Base-by-base conservation (phyloP, 176 grass and related monocot genomes). In the Aegilops umbellulata region DNA sequence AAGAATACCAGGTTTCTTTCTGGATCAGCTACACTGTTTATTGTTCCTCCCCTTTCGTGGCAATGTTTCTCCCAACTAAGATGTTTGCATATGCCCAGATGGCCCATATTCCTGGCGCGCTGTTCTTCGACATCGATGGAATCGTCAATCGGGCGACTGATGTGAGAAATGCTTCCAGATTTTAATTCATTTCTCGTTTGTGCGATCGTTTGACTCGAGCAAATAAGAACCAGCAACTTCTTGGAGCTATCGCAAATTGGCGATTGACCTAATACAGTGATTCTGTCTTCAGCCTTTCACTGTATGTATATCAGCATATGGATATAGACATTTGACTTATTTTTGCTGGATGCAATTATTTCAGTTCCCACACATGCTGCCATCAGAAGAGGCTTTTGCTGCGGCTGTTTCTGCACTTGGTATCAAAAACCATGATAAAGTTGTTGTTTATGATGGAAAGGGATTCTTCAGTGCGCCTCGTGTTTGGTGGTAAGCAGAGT, bases 311-410 rank as follows among this genome's bases (percentile, higher is more conserved):
- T 22, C 55, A 58, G 35, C 17, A 0, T 65, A 12, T 13, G 29
- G 38, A 30, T 64, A 60, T 68, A 82, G 55, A 0, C 39, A 32
- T 70, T 20, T 78, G 51, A 71, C 29, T 24, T 79, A 13, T 35
- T 34, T 78, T 53, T 34, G 20, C 67, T 69, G 17, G 19, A 29
- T 64, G 51, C 5, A 71, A 65, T 32, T 78, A 1, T 85, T 79
- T 86, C 87, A 98, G 93, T 89, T 98, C 80, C 90, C 94, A 23
- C 97, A 96, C 86, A 99, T 96, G 97, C 64, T 99, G 53, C 94
- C 94, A 79, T 92, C 86, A 73, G 80, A 96, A 90, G 90, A 91
- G 61, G 90, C 94, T 83, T 99, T 99, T 83, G 84, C 90, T 78
- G 94, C 88, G 66, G 90, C 87, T 60, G 67, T 94, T 87, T 94